A percentile compares a stretch with the other conserved stretches of the same genome.
These are phyloP conservation scores for Saururus chinensis DNA, from an alignment of 164 flowering plant species.

Conservation along the genomic window DNA sequence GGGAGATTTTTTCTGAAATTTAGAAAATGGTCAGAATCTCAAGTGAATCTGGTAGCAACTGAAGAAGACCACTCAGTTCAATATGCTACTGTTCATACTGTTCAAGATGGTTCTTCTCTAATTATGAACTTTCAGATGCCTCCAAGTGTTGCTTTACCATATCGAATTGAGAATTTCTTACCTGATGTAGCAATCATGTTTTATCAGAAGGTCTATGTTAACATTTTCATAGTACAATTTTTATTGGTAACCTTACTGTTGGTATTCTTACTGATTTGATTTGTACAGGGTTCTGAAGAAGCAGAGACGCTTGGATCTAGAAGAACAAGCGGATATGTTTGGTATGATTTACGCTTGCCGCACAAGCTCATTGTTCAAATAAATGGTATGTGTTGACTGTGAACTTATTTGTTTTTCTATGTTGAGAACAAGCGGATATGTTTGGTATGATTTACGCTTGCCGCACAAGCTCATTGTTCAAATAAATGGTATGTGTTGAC, in stretches of 20 bases:
- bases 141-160: constrained; percentile 44
- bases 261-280: not conserved
- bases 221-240: not conserved
- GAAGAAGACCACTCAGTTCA: constrained; percentile 17
- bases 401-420: not conserved
- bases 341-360: constrained; percentile 87
- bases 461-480: constrained; percentile 75
- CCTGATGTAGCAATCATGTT: constrained; percentile 45
- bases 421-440: too few relatives aligned
- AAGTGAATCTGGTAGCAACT: constrained; percentile 15
- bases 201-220: constrained; percentile 68
- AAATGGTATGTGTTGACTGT: constrained; percentile 31
- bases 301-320: constrained; percentile 64
- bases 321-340: constrained; percentile 34
- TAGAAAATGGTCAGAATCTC: constrained; percentile 25
- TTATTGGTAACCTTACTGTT: constrained; percentile 2
- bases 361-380: constrained; percentile 70
- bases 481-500: constrained; percentile 38
- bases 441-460: constrained; percentile 84
- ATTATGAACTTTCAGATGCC: constrained; percentile 61
- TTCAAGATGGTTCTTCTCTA: constrained; percentile 72
- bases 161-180: constrained; percentile 78
- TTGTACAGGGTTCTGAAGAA: constrained; percentile 50
- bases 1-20: constrained; percentile 86
- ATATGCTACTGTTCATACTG: constrained; percentile 61